Conservation (phyloP, 805 yeast genomes). For the Komagataella phaffii region DNA sequence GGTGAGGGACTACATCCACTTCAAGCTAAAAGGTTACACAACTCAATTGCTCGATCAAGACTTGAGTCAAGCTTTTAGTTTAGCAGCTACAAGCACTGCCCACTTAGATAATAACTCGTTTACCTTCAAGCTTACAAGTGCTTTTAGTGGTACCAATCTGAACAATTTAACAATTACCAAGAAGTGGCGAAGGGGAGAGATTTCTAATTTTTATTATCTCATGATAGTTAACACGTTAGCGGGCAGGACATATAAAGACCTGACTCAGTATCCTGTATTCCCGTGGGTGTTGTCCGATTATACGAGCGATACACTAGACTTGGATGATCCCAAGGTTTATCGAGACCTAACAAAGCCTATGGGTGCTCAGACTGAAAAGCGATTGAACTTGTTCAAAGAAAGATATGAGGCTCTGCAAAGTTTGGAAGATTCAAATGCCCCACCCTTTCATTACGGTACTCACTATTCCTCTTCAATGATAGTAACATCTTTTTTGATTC, state of each 20-base stretch:
- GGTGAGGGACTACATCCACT: slow-evolving; percentile 43
- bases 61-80: slow-evolving; percentile 34
- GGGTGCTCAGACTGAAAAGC: slow-evolving; percentile 66
- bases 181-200: slow-evolving; percentile 65
- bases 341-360: slow-evolving; percentile 78
- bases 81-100: slow-evolving; percentile 4
- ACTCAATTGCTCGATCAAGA: slow-evolving; percentile 40
- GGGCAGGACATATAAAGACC: slow-evolving; percentile 79
- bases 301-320: slow-evolving; percentile 54
- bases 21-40: slow-evolving; percentile 32
- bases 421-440: slow-evolving; percentile 42
- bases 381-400: slow-evolving; percentile 55
- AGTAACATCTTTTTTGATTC: slow-evolving; percentile 65
- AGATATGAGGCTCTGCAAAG: slow-evolving; percentile 60
- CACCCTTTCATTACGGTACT: slow-evolving; percentile 87
- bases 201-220: slow-evolving; percentile 74
- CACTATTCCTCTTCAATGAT: slow-evolving; percentile 93
- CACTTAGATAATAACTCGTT: slow-evolving; percentile 10
- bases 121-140: slow-evolving; percentile 29
- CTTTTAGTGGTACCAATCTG: slow-evolving; percentile 24
- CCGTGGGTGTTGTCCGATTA: slow-evolving; percentile 89
- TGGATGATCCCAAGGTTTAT: slow-evolving; percentile 44
- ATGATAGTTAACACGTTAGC: slow-evolving; percentile 75
- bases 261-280: slow-evolving; percentile 84
- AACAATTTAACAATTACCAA: slow-evolving; percentile 36